phyloP scores from a whole-genome alignment of 495 filamentous ascomycete species.

The Lophiostoma macrostomum region DNA sequence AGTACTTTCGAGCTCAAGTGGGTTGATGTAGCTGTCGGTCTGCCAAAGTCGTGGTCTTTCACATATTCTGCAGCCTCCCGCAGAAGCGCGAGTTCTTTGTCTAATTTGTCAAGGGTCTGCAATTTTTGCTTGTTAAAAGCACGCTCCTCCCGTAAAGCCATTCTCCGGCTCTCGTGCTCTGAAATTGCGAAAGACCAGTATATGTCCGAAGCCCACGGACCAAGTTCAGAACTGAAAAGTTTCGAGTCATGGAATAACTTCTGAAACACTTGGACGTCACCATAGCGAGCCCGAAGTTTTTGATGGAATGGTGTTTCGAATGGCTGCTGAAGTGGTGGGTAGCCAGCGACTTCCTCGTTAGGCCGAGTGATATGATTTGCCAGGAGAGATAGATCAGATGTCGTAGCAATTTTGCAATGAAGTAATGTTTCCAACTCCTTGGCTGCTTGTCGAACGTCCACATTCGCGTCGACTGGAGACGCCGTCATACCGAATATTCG shows the following conservation, averaged over 20 bases:
- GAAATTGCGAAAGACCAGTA: conserved; percentile 72
- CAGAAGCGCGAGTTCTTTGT: conserved; percentile 53
- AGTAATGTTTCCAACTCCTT: conserved; percentile 71
- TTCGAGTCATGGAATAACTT: conserved; percentile 58
- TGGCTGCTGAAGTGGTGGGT: conserved; percentile 49
- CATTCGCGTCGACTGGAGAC: conserved; percentile 85
- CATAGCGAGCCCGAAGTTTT: conserved; percentile 54
- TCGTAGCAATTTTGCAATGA: conserved; percentile 78
- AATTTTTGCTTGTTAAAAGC: conserved; percentile 34
- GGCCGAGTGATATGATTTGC: conserved; percentile 59
- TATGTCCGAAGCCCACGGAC: conserved; percentile 82
- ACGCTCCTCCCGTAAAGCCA: conserved; percentile 57
- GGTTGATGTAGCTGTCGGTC: conserved; percentile 42
- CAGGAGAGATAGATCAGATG: conserved; percentile 62
- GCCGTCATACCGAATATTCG: conserved; percentile 97
- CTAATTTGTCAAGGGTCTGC: conserved; percentile 44
- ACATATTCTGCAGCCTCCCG: conserved; percentile 60
- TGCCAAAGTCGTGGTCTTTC: conserved; percentile 46
- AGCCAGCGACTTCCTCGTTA: conserved; percentile 58
- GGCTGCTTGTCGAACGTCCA: conserved; percentile 63
- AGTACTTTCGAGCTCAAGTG: conserved; percentile 72
- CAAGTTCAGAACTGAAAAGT: conserved; percentile 64
- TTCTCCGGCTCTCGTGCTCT: conserved; percentile 60
- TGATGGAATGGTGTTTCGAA: conserved; percentile 65
- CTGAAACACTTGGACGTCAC: conserved; percentile 55